A percentile compares a stretch with the other conserved stretches of the same genome.
These are phyloP conservation scores for Papiliotrema fonsecae DNA, from an alignment of 1,284 basidiomycete genomes.

Conservation along the genomic window DNA sequence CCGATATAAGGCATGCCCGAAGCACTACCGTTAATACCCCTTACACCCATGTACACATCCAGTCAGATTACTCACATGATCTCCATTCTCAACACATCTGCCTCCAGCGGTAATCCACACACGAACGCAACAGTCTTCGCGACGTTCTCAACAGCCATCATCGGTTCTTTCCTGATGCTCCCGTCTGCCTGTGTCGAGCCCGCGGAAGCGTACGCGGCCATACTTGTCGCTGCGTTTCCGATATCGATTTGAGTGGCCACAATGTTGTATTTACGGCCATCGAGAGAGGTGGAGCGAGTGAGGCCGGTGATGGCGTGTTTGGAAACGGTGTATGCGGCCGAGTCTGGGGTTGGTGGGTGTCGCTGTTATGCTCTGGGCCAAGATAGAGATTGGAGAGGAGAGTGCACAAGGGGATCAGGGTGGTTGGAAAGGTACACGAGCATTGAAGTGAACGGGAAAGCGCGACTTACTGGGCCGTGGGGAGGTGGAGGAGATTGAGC, in stretches of 20 bases:
- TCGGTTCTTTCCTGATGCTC: slow-evolving; percentile 55
- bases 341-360: neutral
- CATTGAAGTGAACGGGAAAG: neutral
- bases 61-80: slow-evolving; percentile 57
- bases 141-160: slow-evolving; percentile 55
- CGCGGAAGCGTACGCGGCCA: slow-evolving; percentile 51
- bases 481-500: slow-evolving; percentile 66
- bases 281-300: slow-evolving; percentile 69
- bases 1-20: slow-evolving; percentile 60
- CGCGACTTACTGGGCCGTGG: slow-evolving; percentile 55
- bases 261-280: slow-evolving; percentile 64
- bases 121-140: slow-evolving; percentile 66
- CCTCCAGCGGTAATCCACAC: slow-evolving; percentile 61
- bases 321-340: slow-evolving; percentile 61
- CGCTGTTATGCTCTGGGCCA: neutral
- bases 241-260: slow-evolving; percentile 73
- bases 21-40: slow-evolving; percentile 42
- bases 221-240: slow-evolving; percentile 60
- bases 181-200: slow-evolving; percentile 69
- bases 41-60: neutral
- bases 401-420: no score
- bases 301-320: slow-evolving; percentile 71
- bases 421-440: no score
- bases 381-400: neutral
- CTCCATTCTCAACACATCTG: slow-evolving; percentile 59